A percentile compares a stretch with the other conserved stretches of the same genome.
phyloP scores from a whole-genome alignment of 2,329 filamentous ascomycete species.

The Claviceps sp. region DNA sequence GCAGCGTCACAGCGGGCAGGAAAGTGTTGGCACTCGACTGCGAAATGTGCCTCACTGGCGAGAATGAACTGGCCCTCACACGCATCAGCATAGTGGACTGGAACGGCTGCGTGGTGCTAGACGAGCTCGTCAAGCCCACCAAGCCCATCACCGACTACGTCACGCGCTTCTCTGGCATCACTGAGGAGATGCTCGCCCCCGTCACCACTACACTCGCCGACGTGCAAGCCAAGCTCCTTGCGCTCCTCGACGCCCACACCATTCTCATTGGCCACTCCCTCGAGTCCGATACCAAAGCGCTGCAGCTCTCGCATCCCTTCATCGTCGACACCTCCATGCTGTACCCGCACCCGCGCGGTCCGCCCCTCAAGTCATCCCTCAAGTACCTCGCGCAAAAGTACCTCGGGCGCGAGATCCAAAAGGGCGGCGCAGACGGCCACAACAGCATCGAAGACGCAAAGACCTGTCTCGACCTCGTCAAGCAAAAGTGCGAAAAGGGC shows the following conservation, averaged over 20 bases:
- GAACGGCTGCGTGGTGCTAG: slow-evolving; percentile 69
- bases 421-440: slow-evolving; percentile 60
- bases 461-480: slow-evolving; percentile 83
- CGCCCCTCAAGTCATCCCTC: slow-evolving; percentile 78
- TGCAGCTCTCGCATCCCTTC: slow-evolving; percentile 81
- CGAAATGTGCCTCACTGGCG: slow-evolving; percentile 89
- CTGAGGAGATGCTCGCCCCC: slow-evolving; percentile 64
- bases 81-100: slow-evolving; percentile 78
- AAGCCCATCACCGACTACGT: slow-evolving; percentile 87
- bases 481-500: slow-evolving; percentile 91
- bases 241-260: slow-evolving; percentile 56
- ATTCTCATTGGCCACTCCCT: slow-evolving; percentile 72
- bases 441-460: slow-evolving; percentile 87
- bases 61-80: slow-evolving; percentile 69
- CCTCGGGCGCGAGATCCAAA: slow-evolving; percentile 77
- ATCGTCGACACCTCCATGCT: slow-evolving; percentile 84
- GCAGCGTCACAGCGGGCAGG: slow-evolving; percentile 72
- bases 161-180: slow-evolving; percentile 87
- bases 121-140: slow-evolving; percentile 83
- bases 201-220: slow-evolving; percentile 75
- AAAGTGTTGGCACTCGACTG: slow-evolving; percentile 77
- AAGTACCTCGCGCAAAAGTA: slow-evolving; percentile 85
- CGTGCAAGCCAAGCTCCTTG: slow-evolving; percentile 64
- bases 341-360: slow-evolving; percentile 80
- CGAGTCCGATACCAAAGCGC: slow-evolving; percentile 69